Conservation (phyloP, 2,329 filamentous ascomycete species). For the Penicillium sp. region DNA sequence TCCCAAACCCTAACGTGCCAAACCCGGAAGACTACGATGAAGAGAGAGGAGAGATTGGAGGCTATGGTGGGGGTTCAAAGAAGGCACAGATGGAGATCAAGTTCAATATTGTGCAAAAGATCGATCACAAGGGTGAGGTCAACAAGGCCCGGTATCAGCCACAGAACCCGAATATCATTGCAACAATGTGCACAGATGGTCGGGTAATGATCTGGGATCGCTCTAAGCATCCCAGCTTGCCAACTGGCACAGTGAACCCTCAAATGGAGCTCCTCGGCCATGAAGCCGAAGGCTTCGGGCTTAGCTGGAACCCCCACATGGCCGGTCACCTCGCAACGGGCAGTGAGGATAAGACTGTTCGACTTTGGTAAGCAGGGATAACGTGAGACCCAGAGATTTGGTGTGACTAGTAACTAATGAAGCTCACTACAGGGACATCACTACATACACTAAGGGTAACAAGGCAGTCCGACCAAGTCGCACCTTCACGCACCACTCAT, state of each 20-base stretch:
- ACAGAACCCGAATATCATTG: constrained; percentile 94
- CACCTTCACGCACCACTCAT: constrained; percentile 81
- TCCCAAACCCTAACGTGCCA: constrained; percentile 71
- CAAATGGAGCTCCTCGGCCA: constrained; percentile 86
- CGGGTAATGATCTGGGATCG: constrained; percentile 91
- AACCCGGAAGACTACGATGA: constrained; percentile 87
- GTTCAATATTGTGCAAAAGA: constrained; percentile 91
- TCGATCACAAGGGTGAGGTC: constrained; percentile 93
- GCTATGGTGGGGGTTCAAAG: constrained; percentile 71
- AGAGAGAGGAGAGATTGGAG: constrained; percentile 86
- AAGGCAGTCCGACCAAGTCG: constrained; percentile 68
- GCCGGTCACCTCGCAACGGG: constrained; percentile 82
- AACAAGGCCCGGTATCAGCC: constrained; percentile 98
- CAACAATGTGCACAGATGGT: constrained; percentile 84
- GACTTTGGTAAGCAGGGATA: constrained; percentile 68
- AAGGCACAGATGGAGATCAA: constrained; percentile 70
- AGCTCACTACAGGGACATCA: constrained; percentile 65
- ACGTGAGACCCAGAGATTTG: background rate
- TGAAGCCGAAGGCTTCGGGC: constrained; percentile 81
- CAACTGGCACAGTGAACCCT: constrained; percentile 70
- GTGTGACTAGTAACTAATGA: background rate
- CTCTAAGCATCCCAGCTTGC: constrained; percentile 82
- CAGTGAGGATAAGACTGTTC: constrained; percentile 87
- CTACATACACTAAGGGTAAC: constrained; percentile 66
- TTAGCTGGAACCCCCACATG: constrained; percentile 86